phyloP scores from a whole-genome alignment of 129 eudicot genomes.

The Chrysanthemum lavandulifolium region DNA sequence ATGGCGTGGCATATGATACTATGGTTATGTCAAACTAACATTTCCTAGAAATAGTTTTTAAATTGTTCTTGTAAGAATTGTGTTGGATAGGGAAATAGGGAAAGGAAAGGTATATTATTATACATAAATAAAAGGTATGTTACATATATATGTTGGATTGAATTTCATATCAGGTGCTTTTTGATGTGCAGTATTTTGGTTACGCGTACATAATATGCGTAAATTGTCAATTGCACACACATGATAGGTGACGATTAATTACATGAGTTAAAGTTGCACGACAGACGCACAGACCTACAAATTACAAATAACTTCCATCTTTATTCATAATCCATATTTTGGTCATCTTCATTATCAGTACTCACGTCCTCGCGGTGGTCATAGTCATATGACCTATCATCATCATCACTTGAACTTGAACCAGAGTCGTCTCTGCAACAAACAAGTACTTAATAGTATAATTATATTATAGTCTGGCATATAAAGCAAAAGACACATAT shows the following conservation, averaged over 20 bases:
- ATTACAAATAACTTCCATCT: slow-evolving; percentile 19
- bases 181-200: too few species aligned
- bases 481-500: too few species aligned
- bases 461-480: too few species aligned
- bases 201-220: too few species aligned
- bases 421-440: too few species aligned
- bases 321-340: neutral
- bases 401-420: too few species aligned
- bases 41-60: slow-evolving; percentile 6
- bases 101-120: slow-evolving; percentile 8
- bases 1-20: slow-evolving; percentile 45
- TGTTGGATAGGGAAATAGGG: neutral
- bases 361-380: too few species aligned
- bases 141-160: neutral
- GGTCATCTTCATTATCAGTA: too few species aligned
- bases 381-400: too few species aligned
- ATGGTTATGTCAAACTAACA: slow-evolving; percentile 37
- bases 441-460: too few species aligned
- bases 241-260: slow-evolving; percentile 23
- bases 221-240: too few species aligned
- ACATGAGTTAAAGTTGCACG: slow-evolving; percentile 21
- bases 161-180: too few species aligned
- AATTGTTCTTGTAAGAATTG: neutral
- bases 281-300: slow-evolving; percentile 23
- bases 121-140: neutral